Conservation (phyloP, 257 asterid genomes). For the Solanum raphanifolium region DNA sequence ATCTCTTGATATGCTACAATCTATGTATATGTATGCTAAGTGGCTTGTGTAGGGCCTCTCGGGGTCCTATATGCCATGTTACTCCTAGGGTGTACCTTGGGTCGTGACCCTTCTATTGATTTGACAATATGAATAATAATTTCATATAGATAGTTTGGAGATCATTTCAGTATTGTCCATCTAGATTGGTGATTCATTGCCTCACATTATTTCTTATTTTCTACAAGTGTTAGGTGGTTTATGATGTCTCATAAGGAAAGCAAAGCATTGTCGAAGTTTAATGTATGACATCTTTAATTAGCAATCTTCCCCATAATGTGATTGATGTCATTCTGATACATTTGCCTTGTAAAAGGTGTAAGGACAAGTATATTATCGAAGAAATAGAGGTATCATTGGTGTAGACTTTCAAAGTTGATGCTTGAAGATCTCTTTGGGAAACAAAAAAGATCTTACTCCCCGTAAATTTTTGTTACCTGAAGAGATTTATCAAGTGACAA, state of each 20-base stretch:
- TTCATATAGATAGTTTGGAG: too few species aligned
- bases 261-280: neutral
- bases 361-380: neutral
- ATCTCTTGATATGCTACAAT: too few species aligned
- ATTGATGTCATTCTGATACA: neutral
- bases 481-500: neutral
- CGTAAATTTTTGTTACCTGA: neutral
- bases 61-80: too few species aligned
- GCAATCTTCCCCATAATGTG: neutral
- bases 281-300: neutral
- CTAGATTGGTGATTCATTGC: neutral
- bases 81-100: too few species aligned
- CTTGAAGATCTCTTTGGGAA: neutral
- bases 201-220: neutral
- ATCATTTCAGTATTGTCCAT: too few species aligned
- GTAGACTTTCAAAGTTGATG: neutral
- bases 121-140: too few species aligned
- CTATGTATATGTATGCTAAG: too few species aligned
- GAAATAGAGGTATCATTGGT: neutral
- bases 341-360: neutral
- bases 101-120: too few species aligned
- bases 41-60: too few species aligned
- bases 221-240: neutral
- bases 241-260: neutral
- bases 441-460: neutral